phyloP scores from a whole-genome alignment of 140 eudicot species.

The Stevia rebaudiana region DNA sequence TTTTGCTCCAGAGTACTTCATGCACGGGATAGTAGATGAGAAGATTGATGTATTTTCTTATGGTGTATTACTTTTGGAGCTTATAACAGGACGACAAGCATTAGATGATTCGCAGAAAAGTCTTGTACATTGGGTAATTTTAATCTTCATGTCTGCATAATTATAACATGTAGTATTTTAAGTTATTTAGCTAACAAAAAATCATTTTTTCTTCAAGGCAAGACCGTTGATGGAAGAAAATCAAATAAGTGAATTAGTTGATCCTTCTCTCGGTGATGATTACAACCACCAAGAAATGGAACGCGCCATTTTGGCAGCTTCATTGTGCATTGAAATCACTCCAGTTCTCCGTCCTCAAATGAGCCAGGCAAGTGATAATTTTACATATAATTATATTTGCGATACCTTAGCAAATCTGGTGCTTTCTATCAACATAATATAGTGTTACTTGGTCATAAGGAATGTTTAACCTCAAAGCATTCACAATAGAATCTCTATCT shows the following conservation, averaged over 20 bases:
- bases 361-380: constrained; percentile 44
- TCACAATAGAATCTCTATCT: too few relatives aligned
- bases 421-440: not conserved
- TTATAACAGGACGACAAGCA: constrained; percentile 68
- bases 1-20: constrained; percentile 81
- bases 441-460: not conserved
- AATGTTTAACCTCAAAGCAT: too few relatives aligned
- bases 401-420: not conserved
- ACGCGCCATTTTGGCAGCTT: constrained; percentile 46
- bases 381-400: not conserved
- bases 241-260: constrained; percentile 38
- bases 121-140: constrained; percentile 68
- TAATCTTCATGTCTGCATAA: not conserved
- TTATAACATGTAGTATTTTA: not conserved
- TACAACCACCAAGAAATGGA: constrained; percentile 47
- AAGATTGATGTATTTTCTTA: constrained; percentile 69
- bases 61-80: constrained; percentile 73
- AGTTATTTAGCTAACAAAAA: constrained; percentile 3
- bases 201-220: constrained; percentile 37
- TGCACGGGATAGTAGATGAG: constrained; percentile 86
- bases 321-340: constrained; percentile 45
- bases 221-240: constrained; percentile 50
- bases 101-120: constrained; percentile 54
- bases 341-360: constrained; percentile 61
- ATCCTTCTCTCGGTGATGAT: constrained; percentile 45